Base-by-base conservation (phyloP, 495 filamentous ascomycete genomes). In the Peziza echinospora region DNA sequence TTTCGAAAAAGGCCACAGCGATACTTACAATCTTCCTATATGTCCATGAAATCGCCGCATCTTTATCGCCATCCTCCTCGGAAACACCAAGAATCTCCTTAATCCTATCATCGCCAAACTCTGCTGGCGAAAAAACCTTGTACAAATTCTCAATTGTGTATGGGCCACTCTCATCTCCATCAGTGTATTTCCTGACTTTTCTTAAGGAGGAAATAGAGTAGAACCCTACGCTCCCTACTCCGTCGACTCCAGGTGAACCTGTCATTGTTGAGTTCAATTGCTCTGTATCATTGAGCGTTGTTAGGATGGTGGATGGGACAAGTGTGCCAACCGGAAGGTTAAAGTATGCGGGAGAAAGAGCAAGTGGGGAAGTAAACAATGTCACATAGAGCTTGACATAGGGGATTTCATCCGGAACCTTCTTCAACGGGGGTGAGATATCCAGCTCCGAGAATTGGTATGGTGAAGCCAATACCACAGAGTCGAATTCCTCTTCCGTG, bases 371-470 rank as follows among this genome's bases (percentile, higher is more conserved):
- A 5, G 87, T 71, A 55, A 96, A 84, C 13, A 94, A 71, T 0
- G 89, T 94, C 48, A 94, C 87, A 53, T 93, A 77, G 0, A 94
- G 66, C 7, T 67, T 70, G 1, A 84, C 81, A 55, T 89, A 96
- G 1, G 83, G 80, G 21, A 93, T 82, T 16, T 71, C 54, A 50
- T 85, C 81, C 43, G 71, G 84, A 30, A 51, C 66, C 34, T 55
- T 67, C 37, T 72, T 62, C 8, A 77, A 63, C 1, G 64, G 59
- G 7, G 73, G 67, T 2, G 64, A 60, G 39, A 76, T 55, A 0
- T 61, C 62, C 52, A 94, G 74, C n/a, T 70, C 70, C 9, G 80
- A 70, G 60, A 75, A 84, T 55, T 93, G 84, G 47, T 76, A 68
- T 0, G 84, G 84, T 0, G 73, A 68, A 5, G 84, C 80, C 25